Conservation (phyloP, 305 asterid genomes). For the Fraxinus ornus region DNA sequence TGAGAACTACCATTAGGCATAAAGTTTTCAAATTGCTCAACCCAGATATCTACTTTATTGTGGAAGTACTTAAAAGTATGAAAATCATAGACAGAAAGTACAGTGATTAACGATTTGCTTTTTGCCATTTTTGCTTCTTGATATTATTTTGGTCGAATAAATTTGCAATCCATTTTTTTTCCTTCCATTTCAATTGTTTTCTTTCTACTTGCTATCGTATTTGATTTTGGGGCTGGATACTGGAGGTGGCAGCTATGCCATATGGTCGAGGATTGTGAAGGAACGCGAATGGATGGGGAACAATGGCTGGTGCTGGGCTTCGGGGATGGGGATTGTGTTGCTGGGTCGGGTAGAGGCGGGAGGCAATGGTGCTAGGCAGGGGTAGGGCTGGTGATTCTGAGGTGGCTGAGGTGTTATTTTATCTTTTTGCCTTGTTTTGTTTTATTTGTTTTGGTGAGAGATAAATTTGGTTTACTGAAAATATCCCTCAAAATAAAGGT, state of each 20-base stretch:
- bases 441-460: background rate
- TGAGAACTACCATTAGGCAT: background rate
- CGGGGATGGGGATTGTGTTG: background rate
- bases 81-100: background rate
- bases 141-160: background rate
- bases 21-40: background rate
- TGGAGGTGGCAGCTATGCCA: background rate
- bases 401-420: background rate
- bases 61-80: background rate
- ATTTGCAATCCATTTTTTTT: background rate
- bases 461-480: background rate
- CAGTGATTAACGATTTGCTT: background rate
- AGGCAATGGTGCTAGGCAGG: background rate
- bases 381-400: background rate
- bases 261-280: background rate
- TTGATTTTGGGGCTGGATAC: background rate
- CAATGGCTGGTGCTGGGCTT: background rate
- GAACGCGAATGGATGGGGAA: background rate
- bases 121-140: background rate
- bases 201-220: background rate
- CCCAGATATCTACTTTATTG: background rate
- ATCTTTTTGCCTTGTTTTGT: background rate
- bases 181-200: background rate
- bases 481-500: background rate
- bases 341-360: background rate